A percentile compares a stretch with the other conserved stretches of the same genome.
phyloP scores from a whole-genome alignment of 768 basidiomycete genomes.

The Dioszegia hungarica region DNA sequence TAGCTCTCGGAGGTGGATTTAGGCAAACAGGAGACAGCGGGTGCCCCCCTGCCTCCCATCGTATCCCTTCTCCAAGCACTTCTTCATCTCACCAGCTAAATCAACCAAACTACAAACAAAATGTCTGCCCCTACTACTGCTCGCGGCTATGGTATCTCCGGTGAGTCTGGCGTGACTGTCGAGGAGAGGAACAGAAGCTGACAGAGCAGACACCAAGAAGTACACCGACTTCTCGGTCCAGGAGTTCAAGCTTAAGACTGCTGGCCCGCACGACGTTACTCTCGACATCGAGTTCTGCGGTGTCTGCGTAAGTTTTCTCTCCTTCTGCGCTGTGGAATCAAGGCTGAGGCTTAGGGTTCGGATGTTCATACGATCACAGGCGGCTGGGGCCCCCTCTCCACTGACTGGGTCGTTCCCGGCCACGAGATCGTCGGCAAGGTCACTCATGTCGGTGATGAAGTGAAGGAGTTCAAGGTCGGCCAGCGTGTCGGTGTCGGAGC shows the following conservation, averaged over 20 bases:
- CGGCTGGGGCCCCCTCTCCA: constrained; percentile 50
- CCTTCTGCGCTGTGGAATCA: background rate
- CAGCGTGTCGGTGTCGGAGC: constrained; percentile 57
- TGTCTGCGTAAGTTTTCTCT: constrained; percentile 50
- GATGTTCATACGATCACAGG: constrained; percentile 55
- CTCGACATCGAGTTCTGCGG: constrained; percentile 44
- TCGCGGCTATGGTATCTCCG: constrained; percentile 39
- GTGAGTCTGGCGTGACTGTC: constrained; percentile 6
- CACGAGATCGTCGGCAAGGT: constrained; percentile 61
- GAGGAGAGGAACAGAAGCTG: background rate
- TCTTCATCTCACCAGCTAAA: no score
- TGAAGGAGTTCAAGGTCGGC: constrained; percentile 58
- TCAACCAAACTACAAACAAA: background rate
- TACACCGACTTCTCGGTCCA: constrained; percentile 41
- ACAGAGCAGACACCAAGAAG: constrained; percentile 30
- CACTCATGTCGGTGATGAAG: constrained; percentile 57
- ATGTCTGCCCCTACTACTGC: constrained; percentile 20
- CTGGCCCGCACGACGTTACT: constrained; percentile 36
- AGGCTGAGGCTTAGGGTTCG: constrained; percentile 26
- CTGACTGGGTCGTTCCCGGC: constrained; percentile 38
- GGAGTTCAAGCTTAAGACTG: constrained; percentile 38
- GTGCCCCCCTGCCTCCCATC: no score
- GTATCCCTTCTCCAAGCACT: no score
- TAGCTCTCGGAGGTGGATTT: no score
- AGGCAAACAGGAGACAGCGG: no score